These are phyloP conservation scores for Fusarium camptoceras DNA, from an alignment of 2,329 filamentous ascomycete genomes.

Conservation along the genomic window DNA sequence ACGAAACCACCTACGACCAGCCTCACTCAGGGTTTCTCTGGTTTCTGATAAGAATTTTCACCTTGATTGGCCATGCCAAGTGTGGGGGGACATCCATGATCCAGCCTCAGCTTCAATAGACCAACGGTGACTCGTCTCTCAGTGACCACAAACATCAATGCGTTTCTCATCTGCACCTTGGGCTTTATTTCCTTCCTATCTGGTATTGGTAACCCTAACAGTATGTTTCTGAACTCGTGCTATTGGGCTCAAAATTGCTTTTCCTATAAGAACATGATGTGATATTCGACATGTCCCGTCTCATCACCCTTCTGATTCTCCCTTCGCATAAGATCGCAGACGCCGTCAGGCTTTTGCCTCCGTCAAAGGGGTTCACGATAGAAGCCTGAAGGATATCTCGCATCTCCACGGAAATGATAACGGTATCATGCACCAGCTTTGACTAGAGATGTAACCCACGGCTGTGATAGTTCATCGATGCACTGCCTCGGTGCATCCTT, in stretches of 20 bases:
- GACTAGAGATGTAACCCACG: neutral
- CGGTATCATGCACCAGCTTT: neutral
- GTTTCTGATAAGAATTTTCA: constrained; percentile 45
- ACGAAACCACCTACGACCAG: constrained; percentile 21
- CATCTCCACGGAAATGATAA: neutral
- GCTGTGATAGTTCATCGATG: neutral
- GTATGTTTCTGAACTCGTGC: neutral
- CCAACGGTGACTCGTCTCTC: neutral
- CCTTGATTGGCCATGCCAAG: constrained; percentile 41
- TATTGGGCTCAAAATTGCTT: constrained; percentile 1
- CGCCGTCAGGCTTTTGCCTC: neutral
- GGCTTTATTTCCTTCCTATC: neutral
- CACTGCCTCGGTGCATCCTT: neutral
- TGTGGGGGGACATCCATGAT: constrained; percentile 38
- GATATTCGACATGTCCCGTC: constrained; percentile 17
- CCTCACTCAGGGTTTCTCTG: constrained; percentile 3
- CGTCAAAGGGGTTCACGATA: neutral
- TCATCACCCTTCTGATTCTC: constrained; percentile 9
- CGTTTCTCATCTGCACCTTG: constrained; percentile 4
- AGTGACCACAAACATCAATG: constrained; percentile 14
- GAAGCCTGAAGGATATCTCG: neutral
- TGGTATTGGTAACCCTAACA: neutral
- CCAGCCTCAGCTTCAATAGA: constrained; percentile 26
- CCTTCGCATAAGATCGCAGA: neutral
- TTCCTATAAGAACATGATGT: neutral